Base-by-base conservation (phyloP, 78 protist genomes). In the Protostelium mycophagum region DNA sequence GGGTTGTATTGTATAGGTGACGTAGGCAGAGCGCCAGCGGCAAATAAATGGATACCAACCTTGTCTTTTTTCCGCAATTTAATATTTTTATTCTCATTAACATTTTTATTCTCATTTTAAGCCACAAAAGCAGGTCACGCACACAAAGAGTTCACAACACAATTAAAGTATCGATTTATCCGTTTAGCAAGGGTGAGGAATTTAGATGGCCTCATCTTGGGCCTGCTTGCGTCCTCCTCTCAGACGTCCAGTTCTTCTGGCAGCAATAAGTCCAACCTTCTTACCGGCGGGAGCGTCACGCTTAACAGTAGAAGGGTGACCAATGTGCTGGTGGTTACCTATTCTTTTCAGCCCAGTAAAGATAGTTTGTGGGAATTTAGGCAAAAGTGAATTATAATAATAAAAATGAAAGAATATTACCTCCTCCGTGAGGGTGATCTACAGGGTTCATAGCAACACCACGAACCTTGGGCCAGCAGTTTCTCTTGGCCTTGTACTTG, bases 311-410 rank as follows among this genome's bases (percentile, higher is more conserved):
- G 99, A 90, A 31, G 99, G 98, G 88, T 96, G 92, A 87, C 99
- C 99, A 88, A 99, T 93, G 94, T 99, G 99, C 98, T 99, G 99
- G 90, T 99, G 99, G 94, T 99, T 99, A 94, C 99, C 99, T 94
- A 99, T 99, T 91, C 99, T 99, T 91, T 96, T 97, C 36, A 97
- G 97, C 86, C 1, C 35, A 28, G 37, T 36, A 85, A 25, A 25
- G 28, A 25, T 31, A 83, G 86, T 28, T 28, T 25, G 86, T 25
- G 63, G 86, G 28, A 28, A 34, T 28, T 87, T 23, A 83, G 86
- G 25, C n/a, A 85, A 28, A 25, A 85, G 37, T 85, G 28, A 23
- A 85, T 85, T 25, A 25, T 28, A 28, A 25, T 28, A 85, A 28
- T 28, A 36, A 85, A 85, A 85, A 88, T 63, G 29, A 73, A 86